phyloP scores from a whole-genome alignment of 768 basidiomycete species.

The Harrya chromipes region DNA sequence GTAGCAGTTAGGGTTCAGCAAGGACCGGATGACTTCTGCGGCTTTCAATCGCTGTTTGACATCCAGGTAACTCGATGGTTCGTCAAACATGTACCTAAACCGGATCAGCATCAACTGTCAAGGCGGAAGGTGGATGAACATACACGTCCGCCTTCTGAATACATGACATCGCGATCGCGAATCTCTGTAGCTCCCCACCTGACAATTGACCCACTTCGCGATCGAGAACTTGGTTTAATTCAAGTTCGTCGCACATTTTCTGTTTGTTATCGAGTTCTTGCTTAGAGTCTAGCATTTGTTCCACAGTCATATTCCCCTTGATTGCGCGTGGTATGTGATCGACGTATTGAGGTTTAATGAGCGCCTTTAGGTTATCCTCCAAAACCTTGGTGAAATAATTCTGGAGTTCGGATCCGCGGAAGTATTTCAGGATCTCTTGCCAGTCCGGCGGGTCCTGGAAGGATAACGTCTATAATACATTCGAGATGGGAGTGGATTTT shows the following conservation, averaged over 20 bases:
- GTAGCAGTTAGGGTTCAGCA: constrained; percentile 82
- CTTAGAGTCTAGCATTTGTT: constrained; percentile 90
- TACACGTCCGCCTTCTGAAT: constrained; percentile 95
- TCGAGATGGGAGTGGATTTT: neutral
- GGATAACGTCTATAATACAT: neutral
- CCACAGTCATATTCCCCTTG: constrained; percentile 84
- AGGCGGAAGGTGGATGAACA: constrained; percentile 29
- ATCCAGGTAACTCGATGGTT: constrained; percentile 97
- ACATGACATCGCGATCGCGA: constrained; percentile 97
- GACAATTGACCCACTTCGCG: constrained; percentile 85
- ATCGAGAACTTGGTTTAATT: constrained; percentile 80
- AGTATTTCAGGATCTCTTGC: constrained; percentile 98
- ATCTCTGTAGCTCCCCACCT: constrained; percentile 96
- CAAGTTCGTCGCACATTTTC: constrained; percentile 79
- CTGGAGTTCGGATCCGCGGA: constrained; percentile 97
- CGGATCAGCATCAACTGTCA: constrained; percentile 2
- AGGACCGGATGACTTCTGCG: constrained; percentile 88
- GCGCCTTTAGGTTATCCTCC: constrained; percentile 96
- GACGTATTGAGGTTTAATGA: constrained; percentile 99
- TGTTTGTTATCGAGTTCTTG: constrained; percentile 87
- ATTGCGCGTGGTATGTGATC: constrained; percentile 97
- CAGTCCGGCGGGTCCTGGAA: constrained; percentile 93
- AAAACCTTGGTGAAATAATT: constrained; percentile 99
- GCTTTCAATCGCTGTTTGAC: constrained; percentile 93
- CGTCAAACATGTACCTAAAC: constrained; percentile 95